Conservation (phyloP, 352 stramenopile genomes). For the Peronosclerospora sorghi region DNA sequence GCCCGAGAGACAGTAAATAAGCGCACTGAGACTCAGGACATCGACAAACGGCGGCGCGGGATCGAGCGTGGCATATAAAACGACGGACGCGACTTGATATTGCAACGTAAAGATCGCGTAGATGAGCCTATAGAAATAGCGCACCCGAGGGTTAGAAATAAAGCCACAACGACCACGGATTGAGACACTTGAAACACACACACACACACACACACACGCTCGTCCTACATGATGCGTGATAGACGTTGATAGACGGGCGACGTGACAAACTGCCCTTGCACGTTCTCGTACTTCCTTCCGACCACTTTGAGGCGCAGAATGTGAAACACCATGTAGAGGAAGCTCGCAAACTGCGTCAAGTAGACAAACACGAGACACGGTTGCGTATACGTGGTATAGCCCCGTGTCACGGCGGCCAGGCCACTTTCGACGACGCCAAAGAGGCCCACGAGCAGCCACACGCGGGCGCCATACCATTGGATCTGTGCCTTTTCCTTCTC, state of each 20-base stretch:
- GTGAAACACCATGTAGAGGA: conserved; percentile 35
- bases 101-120: conserved; percentile 52
- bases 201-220: neutral
- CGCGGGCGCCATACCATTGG: conserved; percentile 14
- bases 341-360: conserved; percentile 26
- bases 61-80: conserved; percentile 26
- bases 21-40: conserved; percentile 19
- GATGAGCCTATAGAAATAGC: conserved; percentile 22
- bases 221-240: conserved; percentile 41
- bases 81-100: conserved; percentile 35
- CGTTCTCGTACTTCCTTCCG: conserved; percentile 51
- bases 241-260: conserved; percentile 59
- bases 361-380: conserved; percentile 31
- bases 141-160: neutral
- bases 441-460: conserved; percentile 20
- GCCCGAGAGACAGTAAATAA: conserved; percentile 19
- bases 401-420: conserved; percentile 17
- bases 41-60: conserved; percentile 16
- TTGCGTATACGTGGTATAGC: conserved; percentile 41
- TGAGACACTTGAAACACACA: neutral
- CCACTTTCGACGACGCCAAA: conserved; percentile 23
- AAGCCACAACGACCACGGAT: neutral
- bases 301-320: conserved; percentile 32
- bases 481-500: conserved; percentile 35
- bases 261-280: conserved; percentile 46